Evolutionary conservation across 805 yeast species (phyloP), one percentile per base, ranked within the genome.

Genomic region (Lachancea dasiensis): DNA sequence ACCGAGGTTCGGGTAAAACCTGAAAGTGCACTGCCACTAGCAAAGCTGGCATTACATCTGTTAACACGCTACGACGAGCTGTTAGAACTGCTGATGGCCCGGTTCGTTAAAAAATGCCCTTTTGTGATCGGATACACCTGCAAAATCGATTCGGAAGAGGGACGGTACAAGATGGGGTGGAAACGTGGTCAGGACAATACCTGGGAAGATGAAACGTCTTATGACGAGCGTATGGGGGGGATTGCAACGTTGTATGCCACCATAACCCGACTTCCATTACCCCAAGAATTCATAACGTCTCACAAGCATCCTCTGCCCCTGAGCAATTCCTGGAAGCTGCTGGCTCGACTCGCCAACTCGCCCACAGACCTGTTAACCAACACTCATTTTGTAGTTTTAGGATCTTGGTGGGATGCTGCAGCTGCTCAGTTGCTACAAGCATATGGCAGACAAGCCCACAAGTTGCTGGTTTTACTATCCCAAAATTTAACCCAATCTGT

Each of bases 401-500:
- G 86, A 2, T 75, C 82, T 23, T 89, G 97, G 97, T 86, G 97
- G 95, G 97, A 92, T 47, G 77, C 87, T 4, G 69, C 81, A 34
- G 89, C 84, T 0, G 44, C 49, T 6, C 68, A 76, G 28, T 74
- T 90, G 39, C 37, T 69, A 6, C 52, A 54, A 7, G 70, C 68
- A 1, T 90, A 78, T 57, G 87, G 89, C 0, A 59, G 46, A 4
- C 97, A 90, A 63, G 92, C 76, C 3, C 39, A 31, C 4, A 92
- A 92, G 56, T 38, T 86, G 20, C 49, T 87, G 41, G 48, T 45
- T 6, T 46, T 73, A 8, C 54, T 76, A 5, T 68, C 72, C 40
- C 55, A 53, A 3, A 66, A 59, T 1, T 79, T 87, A 79, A 71
- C 86, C 0, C 41, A 54, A n/a, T 47, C 64, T 2, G 75, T 74